Evolutionary conservation across 108 stramenopile species (phyloP).

Genomic region (Chaetoceros muelleri): DNA sequence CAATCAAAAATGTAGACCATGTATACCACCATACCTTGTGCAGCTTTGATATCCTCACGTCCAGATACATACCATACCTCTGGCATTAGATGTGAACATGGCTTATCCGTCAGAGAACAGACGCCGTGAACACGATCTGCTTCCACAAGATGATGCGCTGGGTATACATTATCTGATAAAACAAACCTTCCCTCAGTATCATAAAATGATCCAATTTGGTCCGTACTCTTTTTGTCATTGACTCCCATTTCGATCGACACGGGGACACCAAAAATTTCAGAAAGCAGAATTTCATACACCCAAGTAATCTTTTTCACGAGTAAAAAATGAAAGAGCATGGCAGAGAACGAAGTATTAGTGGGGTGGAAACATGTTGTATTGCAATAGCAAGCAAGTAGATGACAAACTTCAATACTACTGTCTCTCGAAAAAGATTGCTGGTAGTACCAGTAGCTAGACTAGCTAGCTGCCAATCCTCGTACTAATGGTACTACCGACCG

Average conservation of each 20-base stretch:
- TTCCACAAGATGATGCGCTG: background rate
- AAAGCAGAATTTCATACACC: conserved; percentile 5
- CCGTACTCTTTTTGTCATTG: conserved; percentile 4
- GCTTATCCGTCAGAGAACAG: background rate
- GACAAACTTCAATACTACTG: too few relatives aligned
- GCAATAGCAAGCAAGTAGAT: too few relatives aligned
- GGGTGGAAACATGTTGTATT: background rate
- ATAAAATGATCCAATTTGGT: background rate
- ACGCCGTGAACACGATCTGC: background rate
- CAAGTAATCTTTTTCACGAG: background rate
- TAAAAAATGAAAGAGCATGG: background rate
- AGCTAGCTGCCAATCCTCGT: too few relatives aligned
- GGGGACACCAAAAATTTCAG: conserved; percentile 7
- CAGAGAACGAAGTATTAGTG: background rate
- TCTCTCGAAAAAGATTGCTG: too few relatives aligned
- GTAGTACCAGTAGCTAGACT: too few relatives aligned
- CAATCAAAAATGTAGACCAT: too few relatives aligned
- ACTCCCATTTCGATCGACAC: conserved; percentile 3
- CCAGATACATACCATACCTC: background rate
- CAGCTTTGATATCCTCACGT: background rate
- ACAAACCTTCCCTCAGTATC: background rate
- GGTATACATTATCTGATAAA: background rate
- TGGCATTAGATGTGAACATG: background rate
- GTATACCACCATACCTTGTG: background rate
- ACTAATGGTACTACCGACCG: too few relatives aligned